Base-by-base conservation (phyloP, 1,284 basidiomycete genomes). In the Boletus semigastroideus region DNA sequence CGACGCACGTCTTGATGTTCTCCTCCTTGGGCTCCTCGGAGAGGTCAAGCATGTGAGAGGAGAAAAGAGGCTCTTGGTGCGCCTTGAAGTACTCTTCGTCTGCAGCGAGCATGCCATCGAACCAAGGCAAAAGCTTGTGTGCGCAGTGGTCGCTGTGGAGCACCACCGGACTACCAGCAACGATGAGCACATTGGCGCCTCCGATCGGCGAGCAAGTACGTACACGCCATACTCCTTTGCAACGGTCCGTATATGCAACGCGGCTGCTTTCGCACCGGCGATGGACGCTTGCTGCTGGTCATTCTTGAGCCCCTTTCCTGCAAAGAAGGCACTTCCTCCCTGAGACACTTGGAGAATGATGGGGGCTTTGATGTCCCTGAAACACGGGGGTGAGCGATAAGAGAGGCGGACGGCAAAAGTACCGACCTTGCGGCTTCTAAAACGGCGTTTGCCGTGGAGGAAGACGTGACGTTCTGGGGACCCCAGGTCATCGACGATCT, bases 141-240 rank as follows among this genome's bases (percentile, higher is more conserved):
- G 97, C 97, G 71, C 97, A 99, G 79, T 99, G 97, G 76, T 99
- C 97, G 58, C 93, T 93, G 87, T 99, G 97, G 69, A 99, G 80
- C 59, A 99, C 84, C 66, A 99, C 97, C 63, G 97, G 97, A 58
- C 90, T 93, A 59, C 3, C 53, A 19, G 56, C 51, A 17, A 20
- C 47, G 10, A 31, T 38, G 41, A 11, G 39, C 42, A 25, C 45
- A 27, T 51, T 3, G 51, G 39, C 38, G 38, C 12, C 17, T 31
- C 37, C 25, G 34, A 40, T 41, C 19, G 13, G 16, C 22, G 22
- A 56, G 42, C 54, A 43, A 13, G 47, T 43, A 83, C 90, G 64
- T 74, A 92, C 90, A 96, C 82, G 74, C 94, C 93, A 71, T 95
- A 97, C 9, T 78, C 78, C 68, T 92, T 93, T 47, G 96, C 87